Conservation (phyloP, 495 filamentous ascomycete species). For the Penicillium paxilli region DNA sequence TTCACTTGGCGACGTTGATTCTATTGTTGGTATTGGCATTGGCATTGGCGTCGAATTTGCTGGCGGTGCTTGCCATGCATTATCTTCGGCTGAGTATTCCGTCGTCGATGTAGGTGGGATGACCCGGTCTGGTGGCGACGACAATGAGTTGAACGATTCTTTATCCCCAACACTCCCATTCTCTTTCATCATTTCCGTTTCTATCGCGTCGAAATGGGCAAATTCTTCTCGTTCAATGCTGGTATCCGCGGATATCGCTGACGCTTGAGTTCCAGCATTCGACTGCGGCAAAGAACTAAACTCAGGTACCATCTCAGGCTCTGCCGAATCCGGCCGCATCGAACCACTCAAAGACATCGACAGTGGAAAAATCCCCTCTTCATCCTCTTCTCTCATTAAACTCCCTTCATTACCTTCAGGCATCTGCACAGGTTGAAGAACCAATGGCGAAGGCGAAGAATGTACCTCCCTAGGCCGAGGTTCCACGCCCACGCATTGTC, state of each 20-base stretch:
- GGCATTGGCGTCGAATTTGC: too few species aligned
- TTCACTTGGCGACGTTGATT: not conserved
- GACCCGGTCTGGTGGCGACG: not conserved
- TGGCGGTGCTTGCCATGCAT: not conserved
- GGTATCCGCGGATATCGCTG: not conserved
- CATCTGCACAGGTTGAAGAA: not conserved
- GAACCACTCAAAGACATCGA: not conserved
- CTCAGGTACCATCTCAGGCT: not conserved
- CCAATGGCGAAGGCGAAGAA: slow-evolving; percentile 10
- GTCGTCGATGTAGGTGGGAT: not conserved
- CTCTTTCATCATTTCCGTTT: slow-evolving; percentile 8
- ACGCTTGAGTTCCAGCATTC: not conserved
- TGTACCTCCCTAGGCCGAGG: not conserved
- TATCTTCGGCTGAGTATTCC: not conserved
- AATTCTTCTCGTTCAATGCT: not conserved
- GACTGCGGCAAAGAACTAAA: not conserved
- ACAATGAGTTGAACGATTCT: not conserved
- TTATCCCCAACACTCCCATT: not conserved
- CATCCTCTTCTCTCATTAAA: not conserved
- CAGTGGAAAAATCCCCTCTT: not conserved
- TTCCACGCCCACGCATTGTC: not conserved
- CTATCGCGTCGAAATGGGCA: slow-evolving; percentile 13
- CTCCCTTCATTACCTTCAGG: not conserved
- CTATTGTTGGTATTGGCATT: not conserved
- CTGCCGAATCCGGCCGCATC: not conserved